Evolutionary conservation across 2,329 filamentous ascomycete species (phyloP), one percentile per base, ranked within the genome.

Genomic region (Peltaster fructicola): DNA sequence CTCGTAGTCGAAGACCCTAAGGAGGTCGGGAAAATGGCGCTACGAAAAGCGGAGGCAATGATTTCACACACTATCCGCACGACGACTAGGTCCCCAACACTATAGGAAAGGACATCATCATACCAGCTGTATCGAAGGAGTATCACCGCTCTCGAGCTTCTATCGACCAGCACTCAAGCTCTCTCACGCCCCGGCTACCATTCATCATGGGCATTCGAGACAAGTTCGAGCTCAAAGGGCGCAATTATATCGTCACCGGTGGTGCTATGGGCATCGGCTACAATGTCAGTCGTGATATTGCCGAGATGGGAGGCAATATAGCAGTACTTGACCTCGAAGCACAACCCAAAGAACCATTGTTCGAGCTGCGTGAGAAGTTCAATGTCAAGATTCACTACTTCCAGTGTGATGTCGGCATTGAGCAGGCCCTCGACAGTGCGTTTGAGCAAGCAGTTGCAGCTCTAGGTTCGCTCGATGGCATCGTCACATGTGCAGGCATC

Each of bases 321-420:
- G 70, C 72, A 8, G 43, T 68, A 9, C 57, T 64, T n/a, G 65
- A 68, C 15, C 71, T 80, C 22, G 68, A 67, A 41, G 20, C 32
- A 2, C 30, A 35, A 9, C 39, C 41, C n/a, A 22, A 36, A 8
- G 38, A 38, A 27, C 35, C 36, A 15, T 38, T 43, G n/a, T 38
- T 38, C 23, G 36, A 36, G 16, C 27, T 44, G 14, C 36, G 33
- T 9, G 59, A 65, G 41, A 61, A 63, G 11, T 78, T 71, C 38
- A 67, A 68, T 3, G 73, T 81, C 21, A 70, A 72, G 47, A 35
- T 35, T n/a, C 24, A 27, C 4, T 44, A 47, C 26, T 34, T 35
- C 20, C 35, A 37, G 19, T 52, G 54, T 18, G 54, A 59, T 30
- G 52, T 59, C 13, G 49, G 38, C 23, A 35, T 38, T 12, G 32